Base-by-base conservation (phyloP, 2,329 filamentous ascomycete genomes). In the Aspergillus neoniger region DNA sequence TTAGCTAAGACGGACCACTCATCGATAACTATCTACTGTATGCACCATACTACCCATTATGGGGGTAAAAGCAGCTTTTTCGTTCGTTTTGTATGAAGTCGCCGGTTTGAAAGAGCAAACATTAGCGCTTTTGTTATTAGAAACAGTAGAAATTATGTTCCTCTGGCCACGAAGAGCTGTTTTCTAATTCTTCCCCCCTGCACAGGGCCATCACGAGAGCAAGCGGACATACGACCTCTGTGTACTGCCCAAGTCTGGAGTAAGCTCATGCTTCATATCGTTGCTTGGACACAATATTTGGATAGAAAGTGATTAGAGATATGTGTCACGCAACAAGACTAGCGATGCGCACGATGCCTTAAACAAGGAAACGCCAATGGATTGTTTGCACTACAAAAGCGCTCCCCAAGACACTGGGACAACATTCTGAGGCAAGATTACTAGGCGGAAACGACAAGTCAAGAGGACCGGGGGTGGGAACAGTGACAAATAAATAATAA, bases 381-480 rank as follows among this genome's bases (percentile, higher is more conserved):
- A 44, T 44, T 23, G 4, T 15, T 44, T 44, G 19, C 19, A 44
- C 41, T 19, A 14, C 21, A 14, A 14, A 23, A 23, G 41, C 41
- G 41, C 41, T 23, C 21, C 41, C 41, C 41, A 21, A 19, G 19
- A 44, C 41, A 44, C 12, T 23, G 21, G 21, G 19, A 44, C 41
- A 8, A 55, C 53, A 70, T 65, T 65, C 64, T 66, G 63, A 65
- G 28, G 69, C 50, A 50, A 52, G 7, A 54, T 49, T 52, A 56
- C 21, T 43, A 32, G 30, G 21, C 28, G 32, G 21, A 62, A 52
- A 51, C 23, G 10, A 39, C 51, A 32, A 55, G 14, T 14, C 32
- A 25, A 32, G 32, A 30, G 10, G 41, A 44, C 10, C 14, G 12
- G 14, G 17, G 10, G 39, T 19, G 9, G 41, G 10, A 23, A 19